Evolutionary conservation across 768 basidiomycete genomes (phyloP).

Genomic region (Leccinellum rugosiceps): DNA sequence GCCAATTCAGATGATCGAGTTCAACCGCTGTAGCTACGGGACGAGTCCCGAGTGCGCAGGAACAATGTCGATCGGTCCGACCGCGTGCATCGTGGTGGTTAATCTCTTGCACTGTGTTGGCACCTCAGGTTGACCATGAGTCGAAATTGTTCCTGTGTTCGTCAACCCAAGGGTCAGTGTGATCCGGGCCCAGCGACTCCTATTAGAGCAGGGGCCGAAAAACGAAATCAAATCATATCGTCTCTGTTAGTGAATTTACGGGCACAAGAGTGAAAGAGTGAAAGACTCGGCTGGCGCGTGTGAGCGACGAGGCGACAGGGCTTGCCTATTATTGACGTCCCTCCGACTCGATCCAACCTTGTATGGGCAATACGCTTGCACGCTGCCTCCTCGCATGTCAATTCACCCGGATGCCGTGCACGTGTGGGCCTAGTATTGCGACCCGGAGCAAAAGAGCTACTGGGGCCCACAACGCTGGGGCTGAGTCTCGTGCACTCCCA

Average conservation of each 20-base stretch:
- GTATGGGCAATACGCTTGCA: conserved; percentile 5
- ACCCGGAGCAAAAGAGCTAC: background rate
- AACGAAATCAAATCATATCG: conserved; percentile 13
- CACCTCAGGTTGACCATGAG: background rate
- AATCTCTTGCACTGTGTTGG: conserved; percentile 15
- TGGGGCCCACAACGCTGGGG: background rate
- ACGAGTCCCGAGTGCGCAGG: conserved; percentile 7
- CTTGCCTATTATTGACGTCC: background rate
- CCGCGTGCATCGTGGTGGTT: conserved; percentile 28
- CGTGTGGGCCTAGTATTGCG: conserved; percentile 2
- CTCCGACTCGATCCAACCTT: conserved; percentile 8
- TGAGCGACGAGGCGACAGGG: conserved; percentile 24
- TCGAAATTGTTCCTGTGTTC: background rate
- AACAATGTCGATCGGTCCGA: conserved; percentile 10
- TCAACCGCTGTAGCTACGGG: conserved; percentile 2
- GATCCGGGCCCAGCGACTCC: conserved; percentile 11
- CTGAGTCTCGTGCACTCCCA: conserved; percentile 21
- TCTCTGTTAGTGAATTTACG: background rate
- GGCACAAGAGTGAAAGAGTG: background rate
- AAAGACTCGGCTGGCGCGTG: conserved; percentile 13
- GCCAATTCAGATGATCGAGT: conserved; percentile 5
- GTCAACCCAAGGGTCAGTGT: conserved; percentile 4
- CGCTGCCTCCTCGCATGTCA: conserved; percentile 12
- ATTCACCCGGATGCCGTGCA: background rate
- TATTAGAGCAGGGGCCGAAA: conserved; percentile 6